These are phyloP conservation scores for Rosa chinensis DNA, from an alignment of 306 rosid species.

Conservation along the genomic window DNA sequence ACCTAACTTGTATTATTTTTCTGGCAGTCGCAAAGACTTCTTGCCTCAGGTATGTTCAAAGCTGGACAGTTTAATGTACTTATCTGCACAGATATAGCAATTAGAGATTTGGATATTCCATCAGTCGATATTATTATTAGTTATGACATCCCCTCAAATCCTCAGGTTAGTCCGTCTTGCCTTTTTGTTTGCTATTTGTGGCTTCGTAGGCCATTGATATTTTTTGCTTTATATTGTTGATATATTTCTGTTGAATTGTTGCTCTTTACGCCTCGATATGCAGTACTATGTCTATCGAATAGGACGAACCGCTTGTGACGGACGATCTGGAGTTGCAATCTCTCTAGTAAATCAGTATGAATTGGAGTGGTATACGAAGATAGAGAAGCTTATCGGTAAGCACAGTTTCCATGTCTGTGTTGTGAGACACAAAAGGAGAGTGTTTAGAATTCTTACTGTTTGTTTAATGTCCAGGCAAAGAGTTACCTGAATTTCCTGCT, in stretches of 20 bases:
- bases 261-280: not conserved
- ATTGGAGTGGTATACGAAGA: constrained; percentile 66
- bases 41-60: constrained; percentile 82
- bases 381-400: constrained; percentile 75
- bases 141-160: constrained; percentile 76
- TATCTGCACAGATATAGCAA: constrained; percentile 83
- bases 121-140: constrained; percentile 76
- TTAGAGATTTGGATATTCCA: constrained; percentile 85
- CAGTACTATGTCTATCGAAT: constrained; percentile 85
- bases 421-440: not conserved
- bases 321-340: constrained; percentile 78
- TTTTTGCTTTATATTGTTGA: not conserved
- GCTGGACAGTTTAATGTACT: constrained; percentile 75
- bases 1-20: constrained; percentile 10
- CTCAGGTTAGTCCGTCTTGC: constrained; percentile 50
- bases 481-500: constrained; percentile 57
- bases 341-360: constrained; percentile 79
- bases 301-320: constrained; percentile 91
- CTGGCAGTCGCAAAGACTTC: constrained; percentile 72
- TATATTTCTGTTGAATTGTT: not conserved
- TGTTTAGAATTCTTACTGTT: constrained; percentile 6
- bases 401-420: constrained; percentile 11
- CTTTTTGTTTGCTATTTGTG: not conserved
- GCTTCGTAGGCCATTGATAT: not conserved
- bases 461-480: constrained; percentile 48